These are phyloP conservation scores for Neonectria sp. DNA, from an alignment of 2,329 filamentous ascomycete genomes.

Conservation along the genomic window DNA sequence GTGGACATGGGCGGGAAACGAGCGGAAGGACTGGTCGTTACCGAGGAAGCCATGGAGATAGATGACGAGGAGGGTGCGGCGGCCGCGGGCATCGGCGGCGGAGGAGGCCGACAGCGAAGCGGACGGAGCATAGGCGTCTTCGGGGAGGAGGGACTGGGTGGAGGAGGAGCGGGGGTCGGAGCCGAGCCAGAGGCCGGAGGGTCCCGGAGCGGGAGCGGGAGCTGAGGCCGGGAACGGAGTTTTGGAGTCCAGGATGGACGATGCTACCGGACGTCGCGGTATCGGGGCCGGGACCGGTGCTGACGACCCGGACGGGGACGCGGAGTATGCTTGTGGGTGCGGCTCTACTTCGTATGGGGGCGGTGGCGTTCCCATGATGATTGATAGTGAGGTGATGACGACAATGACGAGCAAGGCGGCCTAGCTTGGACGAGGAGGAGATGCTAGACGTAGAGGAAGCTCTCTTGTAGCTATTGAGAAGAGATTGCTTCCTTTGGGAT, in stretches of 20 bases:
- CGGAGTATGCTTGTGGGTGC: conserved; percentile 8
- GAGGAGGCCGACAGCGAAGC: conserved; percentile 53
- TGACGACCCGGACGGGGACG: conserved; percentile 7
- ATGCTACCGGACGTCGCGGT: conserved; percentile 6
- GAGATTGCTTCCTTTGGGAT: background rate
- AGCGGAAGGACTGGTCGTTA: conserved; percentile 87
- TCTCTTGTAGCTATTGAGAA: background rate
- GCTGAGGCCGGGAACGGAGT: conserved; percentile 14
- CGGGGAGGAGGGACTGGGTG: conserved; percentile 59
- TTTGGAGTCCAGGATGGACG: conserved; percentile 24
- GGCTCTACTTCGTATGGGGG: conserved; percentile 26
- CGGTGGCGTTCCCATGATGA: conserved; percentile 21
- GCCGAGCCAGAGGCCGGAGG: conserved; percentile 34
- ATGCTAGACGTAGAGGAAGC: background rate
- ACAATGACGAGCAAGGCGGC: background rate
- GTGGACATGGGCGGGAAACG: conserved; percentile 91
- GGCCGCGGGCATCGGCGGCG: conserved; percentile 39
- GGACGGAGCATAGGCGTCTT: conserved; percentile 23
- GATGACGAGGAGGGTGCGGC: conserved; percentile 78
- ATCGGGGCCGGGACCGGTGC: conserved; percentile 2
- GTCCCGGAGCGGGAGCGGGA: conserved; percentile 19
- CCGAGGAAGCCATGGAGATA: conserved; percentile 96
- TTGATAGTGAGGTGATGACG: conserved; percentile 6
- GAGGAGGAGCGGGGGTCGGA: conserved; percentile 66
- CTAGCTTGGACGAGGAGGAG: background rate